These are phyloP conservation scores for Westerdykella ornata DNA, from an alignment of 2,329 filamentous ascomycete species.

Conservation along the genomic window DNA sequence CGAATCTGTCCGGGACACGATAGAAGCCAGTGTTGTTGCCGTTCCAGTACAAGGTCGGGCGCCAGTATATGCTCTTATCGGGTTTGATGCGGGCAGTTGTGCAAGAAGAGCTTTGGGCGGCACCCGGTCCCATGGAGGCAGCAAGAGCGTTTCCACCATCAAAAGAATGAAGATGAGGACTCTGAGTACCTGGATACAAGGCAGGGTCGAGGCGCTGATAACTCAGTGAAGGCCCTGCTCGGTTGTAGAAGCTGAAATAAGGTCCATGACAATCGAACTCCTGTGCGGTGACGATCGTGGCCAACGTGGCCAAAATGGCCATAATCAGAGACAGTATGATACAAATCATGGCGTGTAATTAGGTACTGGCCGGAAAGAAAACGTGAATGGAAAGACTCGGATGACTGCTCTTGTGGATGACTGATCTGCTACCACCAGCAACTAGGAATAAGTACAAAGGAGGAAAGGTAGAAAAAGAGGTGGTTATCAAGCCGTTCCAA, in stretches of 20 bases:
- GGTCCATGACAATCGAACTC: constrained; percentile 34
- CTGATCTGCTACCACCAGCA: background rate
- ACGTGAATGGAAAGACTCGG: too few relatives aligned
- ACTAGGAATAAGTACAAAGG: background rate
- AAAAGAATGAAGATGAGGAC: constrained; percentile 36
- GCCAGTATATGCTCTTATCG: constrained; percentile 37
- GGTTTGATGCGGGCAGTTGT: constrained; percentile 34
- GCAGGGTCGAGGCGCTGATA: constrained; percentile 35
- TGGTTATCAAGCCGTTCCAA: too few relatives aligned
- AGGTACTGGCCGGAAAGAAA: too few relatives aligned
- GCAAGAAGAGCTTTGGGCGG: constrained; percentile 27
- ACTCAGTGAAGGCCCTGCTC: constrained; percentile 27
- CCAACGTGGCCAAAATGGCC: constrained; percentile 14
- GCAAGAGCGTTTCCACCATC: constrained; percentile 33
- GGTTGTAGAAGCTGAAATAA: constrained; percentile 38
- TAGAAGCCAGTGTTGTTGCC: constrained; percentile 33
- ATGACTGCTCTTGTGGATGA: background rate
- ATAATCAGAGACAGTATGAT: constrained; percentile 22
- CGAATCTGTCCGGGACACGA: constrained; percentile 30
- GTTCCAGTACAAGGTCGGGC: constrained; percentile 34
- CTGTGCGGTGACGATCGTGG: constrained; percentile 20
- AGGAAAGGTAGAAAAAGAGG: background rate
- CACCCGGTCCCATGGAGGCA: constrained; percentile 21
- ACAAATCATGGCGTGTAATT: constrained; percentile 21
- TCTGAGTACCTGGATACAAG: constrained; percentile 27